Evolutionary conservation across 1,284 basidiomycete species (phyloP).

Genomic region (Cutaneotrichosporon cavernicola): DNA sequence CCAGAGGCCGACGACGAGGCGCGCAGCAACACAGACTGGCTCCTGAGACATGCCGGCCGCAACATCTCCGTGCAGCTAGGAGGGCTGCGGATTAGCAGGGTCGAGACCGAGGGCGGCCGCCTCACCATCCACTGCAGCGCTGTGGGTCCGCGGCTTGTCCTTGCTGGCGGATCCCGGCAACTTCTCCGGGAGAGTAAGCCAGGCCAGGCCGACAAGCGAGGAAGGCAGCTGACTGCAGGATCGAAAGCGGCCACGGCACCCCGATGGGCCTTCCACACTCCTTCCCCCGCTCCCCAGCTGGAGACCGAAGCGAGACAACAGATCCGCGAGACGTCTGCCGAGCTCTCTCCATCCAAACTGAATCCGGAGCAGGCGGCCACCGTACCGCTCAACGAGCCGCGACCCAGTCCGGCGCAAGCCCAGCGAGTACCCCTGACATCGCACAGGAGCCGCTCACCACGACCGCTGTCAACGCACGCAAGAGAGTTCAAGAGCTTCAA

Average conservation of each 20-base stretch:
- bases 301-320: background rate
- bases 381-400: background rate
- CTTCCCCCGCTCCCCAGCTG: background rate
- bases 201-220: background rate
- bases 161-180: background rate
- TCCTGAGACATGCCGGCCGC: background rate
- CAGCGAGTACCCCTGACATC: background rate
- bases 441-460: conserved; percentile 1
- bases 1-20: background rate
- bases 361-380: background rate
- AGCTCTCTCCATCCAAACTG: background rate
- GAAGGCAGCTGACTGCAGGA: background rate
- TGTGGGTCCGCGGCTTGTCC: background rate
- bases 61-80: background rate
- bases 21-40: background rate
- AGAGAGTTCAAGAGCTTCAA: background rate
- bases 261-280: background rate
- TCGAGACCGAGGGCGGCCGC: background rate
- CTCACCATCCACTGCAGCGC: background rate
- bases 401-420: background rate
- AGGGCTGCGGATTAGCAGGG: background rate
- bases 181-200: background rate
- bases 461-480: conserved; percentile 1
- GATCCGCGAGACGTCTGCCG: background rate
- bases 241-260: background rate